Conservation (phyloP, 495 filamentous ascomycete genomes). For the Astrocystis sublimbata region DNA sequence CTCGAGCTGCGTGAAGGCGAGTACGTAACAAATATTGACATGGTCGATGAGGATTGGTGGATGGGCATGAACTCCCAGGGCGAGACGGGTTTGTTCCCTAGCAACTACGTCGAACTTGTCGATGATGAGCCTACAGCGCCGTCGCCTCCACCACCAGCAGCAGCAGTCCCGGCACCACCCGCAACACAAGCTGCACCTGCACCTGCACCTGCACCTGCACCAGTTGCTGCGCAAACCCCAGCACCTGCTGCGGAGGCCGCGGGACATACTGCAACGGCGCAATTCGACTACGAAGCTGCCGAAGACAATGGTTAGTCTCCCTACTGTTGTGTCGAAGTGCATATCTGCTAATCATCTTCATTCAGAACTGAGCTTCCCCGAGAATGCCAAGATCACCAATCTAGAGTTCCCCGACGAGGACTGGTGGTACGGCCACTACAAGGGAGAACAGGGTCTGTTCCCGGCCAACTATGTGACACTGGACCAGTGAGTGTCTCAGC, state of each 20-base stretch:
- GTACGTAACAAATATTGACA: constrained; percentile 90
- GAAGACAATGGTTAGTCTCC: constrained; percentile 77
- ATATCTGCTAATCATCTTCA: constrained; percentile 23
- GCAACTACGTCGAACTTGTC: constrained; percentile 91
- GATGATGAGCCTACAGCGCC: constrained; percentile 49
- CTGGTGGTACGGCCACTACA: constrained; percentile 93
- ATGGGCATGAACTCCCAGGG: constrained; percentile 81
- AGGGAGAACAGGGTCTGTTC: constrained; percentile 83
- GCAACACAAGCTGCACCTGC: constrained; percentile 32
- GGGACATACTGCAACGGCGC: constrained; percentile 71
- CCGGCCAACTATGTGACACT: constrained; percentile 80
- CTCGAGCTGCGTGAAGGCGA: constrained; percentile 89
- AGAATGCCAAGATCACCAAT: constrained; percentile 72
- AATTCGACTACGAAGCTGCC: constrained; percentile 96
- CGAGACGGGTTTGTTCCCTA: constrained; percentile 88
- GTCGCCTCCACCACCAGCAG: constrained; percentile 28
- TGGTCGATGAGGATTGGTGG: constrained; percentile 99
- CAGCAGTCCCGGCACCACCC: no score
- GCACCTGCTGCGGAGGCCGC: constrained; percentile 33
- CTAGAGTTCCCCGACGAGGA: constrained; percentile 95
- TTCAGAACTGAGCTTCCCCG: constrained; percentile 81
- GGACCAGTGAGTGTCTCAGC: constrained; percentile 46
- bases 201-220: constrained; percentile 37
- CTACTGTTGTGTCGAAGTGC: neutral
- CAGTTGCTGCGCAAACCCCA: constrained; percentile 37